phyloP scores from a whole-genome alignment of 768 basidiomycete genomes.

The Gymnopilus junonius region DNA sequence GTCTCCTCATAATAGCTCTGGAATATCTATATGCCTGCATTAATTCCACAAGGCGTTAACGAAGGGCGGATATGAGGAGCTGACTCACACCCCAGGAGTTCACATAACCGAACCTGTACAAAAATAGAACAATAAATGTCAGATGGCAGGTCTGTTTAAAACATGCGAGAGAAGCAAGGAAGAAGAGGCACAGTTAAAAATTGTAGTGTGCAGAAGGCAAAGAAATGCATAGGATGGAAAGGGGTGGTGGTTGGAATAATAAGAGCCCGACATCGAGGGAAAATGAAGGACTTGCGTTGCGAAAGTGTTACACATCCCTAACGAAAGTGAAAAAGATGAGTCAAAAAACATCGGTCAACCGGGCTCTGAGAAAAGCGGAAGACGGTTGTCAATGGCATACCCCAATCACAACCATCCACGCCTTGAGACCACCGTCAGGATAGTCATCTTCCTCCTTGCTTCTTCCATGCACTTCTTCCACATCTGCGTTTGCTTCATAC shows the following conservation, averaged over 20 bases:
- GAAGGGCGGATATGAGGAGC: neutral
- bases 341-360: constrained; percentile 2
- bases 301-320: constrained; percentile 52
- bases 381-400: constrained; percentile 27
- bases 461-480: constrained; percentile 1
- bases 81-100: constrained; percentile 74
- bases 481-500: constrained; percentile 7
- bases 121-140: constrained; percentile 16
- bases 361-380: neutral
- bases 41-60: neutral
- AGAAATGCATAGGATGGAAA: neutral
- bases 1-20: constrained; percentile 71
- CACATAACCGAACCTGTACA: constrained; percentile 63
- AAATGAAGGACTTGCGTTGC: constrained; percentile 44
- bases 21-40: constrained; percentile 52
- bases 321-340: neutral
- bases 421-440: constrained; percentile 48
- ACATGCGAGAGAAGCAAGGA: too few relatives aligned
- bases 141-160: constrained; percentile 9
- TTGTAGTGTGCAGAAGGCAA: neutral
- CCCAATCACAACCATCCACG: constrained; percentile 49
- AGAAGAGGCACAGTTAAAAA: neutral
- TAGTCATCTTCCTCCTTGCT: constrained; percentile 31
- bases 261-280: neutral
- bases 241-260: neutral